Percentiles rank a stretch among this genome's conserved stretches.
These are phyloP conservation scores for Falciphora oryzae DNA, from an alignment of 2,329 filamentous ascomycete species.

Conservation along the genomic window DNA sequence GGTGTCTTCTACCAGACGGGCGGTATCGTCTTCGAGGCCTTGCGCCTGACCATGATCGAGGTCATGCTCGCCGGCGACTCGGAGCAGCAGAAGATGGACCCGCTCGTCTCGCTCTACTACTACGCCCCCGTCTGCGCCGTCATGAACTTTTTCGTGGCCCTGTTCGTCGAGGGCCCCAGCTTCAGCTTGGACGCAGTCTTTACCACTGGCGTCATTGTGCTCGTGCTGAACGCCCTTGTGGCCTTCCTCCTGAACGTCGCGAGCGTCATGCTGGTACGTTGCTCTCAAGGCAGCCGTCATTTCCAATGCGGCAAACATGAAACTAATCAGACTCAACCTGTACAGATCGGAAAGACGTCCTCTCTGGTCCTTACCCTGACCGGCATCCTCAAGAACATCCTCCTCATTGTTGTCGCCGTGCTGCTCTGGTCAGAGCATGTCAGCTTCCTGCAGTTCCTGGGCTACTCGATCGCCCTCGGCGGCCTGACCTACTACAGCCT, in stretches of 20 bases:
- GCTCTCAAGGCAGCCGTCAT: too few relatives aligned
- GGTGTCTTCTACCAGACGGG: conserved; percentile 66
- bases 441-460: conserved; percentile 64
- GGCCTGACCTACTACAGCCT: conserved; percentile 42
- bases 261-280: conserved; percentile 75
- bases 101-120: conserved; percentile 83
- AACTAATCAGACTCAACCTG: background rate
- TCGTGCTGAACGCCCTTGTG: conserved; percentile 64
- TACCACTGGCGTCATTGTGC: conserved; percentile 56
- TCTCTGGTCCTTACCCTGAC: conserved; percentile 80
- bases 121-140: conserved; percentile 78
- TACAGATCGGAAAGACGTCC: conserved; percentile 80
- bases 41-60: conserved; percentile 80
- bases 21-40: conserved; percentile 74
- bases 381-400: conserved; percentile 82
- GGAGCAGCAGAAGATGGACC: conserved; percentile 74
- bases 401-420: conserved; percentile 72
- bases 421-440: conserved; percentile 73
- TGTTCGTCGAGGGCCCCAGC: conserved; percentile 61
- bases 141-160: conserved; percentile 69
- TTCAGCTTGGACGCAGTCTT: conserved; percentile 63
- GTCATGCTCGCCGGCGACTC: conserved; percentile 49
- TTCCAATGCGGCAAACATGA: background rate
- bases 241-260: conserved; percentile 79
- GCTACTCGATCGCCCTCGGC: conserved; percentile 64